Evolutionary conservation across 306 rosid species (phyloP), one percentile per base, ranked within the genome.

Genomic region (Fragaria ananassa): DNA sequence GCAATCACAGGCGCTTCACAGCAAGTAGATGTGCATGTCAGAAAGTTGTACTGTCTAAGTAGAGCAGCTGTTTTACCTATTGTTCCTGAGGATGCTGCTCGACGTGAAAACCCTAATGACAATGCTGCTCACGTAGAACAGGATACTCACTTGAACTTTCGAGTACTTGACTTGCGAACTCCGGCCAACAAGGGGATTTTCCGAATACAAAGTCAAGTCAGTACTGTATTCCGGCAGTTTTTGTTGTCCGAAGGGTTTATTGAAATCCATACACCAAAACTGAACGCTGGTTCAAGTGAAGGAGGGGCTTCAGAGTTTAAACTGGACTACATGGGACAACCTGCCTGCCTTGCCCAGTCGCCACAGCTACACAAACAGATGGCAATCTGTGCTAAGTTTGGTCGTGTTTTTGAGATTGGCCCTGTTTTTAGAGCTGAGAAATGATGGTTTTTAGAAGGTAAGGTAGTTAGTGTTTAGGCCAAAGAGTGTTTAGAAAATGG

Each of bases 341-440:
- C 92, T 34, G 96, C 97, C 1, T 95, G 98, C 85, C 83, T 92
- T 70, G 98, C 98, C 21, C 98, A 95, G 74, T 92, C 97, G 18
- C 97, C 97, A 42, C 97, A 92, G 84, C 93, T 95, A 68, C 96
- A 90, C 83, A 95, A 95, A 92, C 97, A 92, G 80, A 95, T 95
- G 98, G 73, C 91, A 19, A 90, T 95, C 17, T 90, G 97, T 79
- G 97, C 85, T 72, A 93, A 86, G 67, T 85, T 89, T 63, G 87
- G 89, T 42, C 96, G 97, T 72, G 93, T 95, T 82, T 95, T 92
- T 47, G 97, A 90, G 85, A 78, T 90, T 74, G 98, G 97, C 70
- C 78, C 92, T 70, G 98, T 95, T 66, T 95, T 85, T 68, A 89
- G 97, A 76, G 98, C 97, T 3, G 97, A 92, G 77, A 92, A n/a